Evolutionary conservation across 2,329 filamentous ascomycete genomes (phyloP).

Genomic region (Ceratocystis albifundus): DNA sequence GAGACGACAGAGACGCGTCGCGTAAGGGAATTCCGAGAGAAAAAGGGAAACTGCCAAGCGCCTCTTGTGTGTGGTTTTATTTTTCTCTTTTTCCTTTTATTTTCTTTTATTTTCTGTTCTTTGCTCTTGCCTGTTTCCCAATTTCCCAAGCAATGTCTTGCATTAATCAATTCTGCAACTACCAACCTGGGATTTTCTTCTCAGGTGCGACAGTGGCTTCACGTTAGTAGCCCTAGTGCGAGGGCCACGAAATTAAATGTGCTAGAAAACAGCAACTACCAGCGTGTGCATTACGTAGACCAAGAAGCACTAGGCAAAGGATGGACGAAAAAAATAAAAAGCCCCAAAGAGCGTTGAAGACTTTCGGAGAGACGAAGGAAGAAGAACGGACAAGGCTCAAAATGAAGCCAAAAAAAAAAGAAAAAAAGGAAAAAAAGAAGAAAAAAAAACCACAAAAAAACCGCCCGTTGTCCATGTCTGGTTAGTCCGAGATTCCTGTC

Average conservation of each 20-base stretch:
- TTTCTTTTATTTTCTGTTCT: no score
- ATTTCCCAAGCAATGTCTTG: not conserved
- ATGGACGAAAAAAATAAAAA: not conserved
- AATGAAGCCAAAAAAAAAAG: no score
- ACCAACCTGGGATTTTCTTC: not conserved
- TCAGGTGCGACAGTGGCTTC: not conserved
- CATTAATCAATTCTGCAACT: not conserved
- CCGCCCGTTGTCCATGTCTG: no score
- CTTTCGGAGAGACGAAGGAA: not conserved
- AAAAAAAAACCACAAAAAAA: no score
- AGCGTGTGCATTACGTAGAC: not conserved
- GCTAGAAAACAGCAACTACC: not conserved
- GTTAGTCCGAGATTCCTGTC: conserved; percentile 3
- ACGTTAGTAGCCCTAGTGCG: not conserved
- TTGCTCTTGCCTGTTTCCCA: not conserved
- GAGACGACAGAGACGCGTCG: not conserved
- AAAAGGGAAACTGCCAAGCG: not conserved
- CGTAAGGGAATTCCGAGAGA: no score
- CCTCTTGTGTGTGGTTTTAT: no score
- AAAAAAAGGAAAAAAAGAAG: no score
- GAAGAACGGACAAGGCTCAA: not conserved
- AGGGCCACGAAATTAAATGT: not conserved
- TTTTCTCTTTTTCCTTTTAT: no score
- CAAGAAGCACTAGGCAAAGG: not conserved
- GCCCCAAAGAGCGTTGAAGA: not conserved